Evolutionary conservation across 164 flowering plant species (phyloP), one percentile per base, ranked within the genome.

Genomic region (Sextonia rubra): DNA sequence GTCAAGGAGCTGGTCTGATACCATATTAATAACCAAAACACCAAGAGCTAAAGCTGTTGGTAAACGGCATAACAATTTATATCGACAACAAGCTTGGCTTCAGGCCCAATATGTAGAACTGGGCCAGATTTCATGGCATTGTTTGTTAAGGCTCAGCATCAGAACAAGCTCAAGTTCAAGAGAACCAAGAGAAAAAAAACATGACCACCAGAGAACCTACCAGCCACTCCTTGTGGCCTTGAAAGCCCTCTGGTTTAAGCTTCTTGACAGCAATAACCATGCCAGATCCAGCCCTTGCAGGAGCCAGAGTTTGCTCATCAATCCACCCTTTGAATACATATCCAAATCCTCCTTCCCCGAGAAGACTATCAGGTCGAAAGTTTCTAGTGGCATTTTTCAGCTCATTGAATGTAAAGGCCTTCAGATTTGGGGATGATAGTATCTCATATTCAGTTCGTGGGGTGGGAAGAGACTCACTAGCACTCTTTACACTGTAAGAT

Each of bases 311-410:
- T 67, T 88, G 83, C 70, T 89, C 87, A 82, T 90, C 94, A 62
- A 93, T 83, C 98, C 98, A 93, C 72, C 98, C 98, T 75, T 93
- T 93, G 74, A 75, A 93, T 68, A 93, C 97, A 83, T 73, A 87
- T 44, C 98, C 97, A 78, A 91, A 93, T 32, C 95, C 98, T 61
- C 98, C 98, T 85, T 93, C 92, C 29, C 97, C 97, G 20, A 93
- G 82, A 73, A 93, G 93, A 73, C 89, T 88, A 55, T 88, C 96
- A 0, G 97, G 88, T 3, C 91, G 88, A 72, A 93, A 93, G 73
- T 91, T 91, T 80, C 87, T 84, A 2, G 98, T 91, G 69, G 98
- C 98, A 76, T 71, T 88, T 80, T 75, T 90, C 1, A 93, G 86
- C 72, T 93, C 97, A 75, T 79, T 83, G 73, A 88, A 89, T 4